Conservation (phyloP, 108 stramenopile species). For the Pseudonitzschia multistriata region DNA sequence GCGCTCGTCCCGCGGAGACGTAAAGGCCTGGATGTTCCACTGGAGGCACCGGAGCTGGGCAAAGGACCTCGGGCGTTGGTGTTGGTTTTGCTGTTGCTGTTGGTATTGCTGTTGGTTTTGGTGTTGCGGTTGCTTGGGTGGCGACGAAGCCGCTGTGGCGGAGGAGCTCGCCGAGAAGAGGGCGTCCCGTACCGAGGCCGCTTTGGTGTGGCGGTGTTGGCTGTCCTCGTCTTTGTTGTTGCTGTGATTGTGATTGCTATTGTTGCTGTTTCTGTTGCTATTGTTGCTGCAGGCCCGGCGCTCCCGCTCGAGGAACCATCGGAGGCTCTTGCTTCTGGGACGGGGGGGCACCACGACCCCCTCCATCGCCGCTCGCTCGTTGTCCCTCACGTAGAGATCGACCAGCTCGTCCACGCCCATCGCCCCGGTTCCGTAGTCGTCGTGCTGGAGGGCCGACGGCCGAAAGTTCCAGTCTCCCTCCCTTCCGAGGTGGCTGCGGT, state of each 20-base stretch:
- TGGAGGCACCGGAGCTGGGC: slow-evolving; percentile 17
- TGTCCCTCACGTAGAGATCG: slow-evolving; percentile 16
- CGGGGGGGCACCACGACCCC: not conserved
- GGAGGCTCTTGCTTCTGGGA: not conserved
- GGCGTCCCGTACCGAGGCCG: not conserved
- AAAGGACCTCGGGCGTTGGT: no score
- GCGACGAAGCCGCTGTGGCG: not conserved
- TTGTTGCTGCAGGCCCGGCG: not conserved
- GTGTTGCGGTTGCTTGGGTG: not conserved
- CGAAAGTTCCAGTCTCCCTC: not conserved
- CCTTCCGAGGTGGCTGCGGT: not conserved
- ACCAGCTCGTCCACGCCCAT: not conserved
- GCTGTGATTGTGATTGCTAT: not conserved
- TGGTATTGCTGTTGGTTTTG: not conserved
- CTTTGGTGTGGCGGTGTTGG: no score
- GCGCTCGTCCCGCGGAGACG: not conserved
- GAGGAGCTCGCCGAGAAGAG: not conserved
- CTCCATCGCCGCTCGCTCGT: slow-evolving; percentile 10
- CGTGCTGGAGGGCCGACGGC: slow-evolving; percentile 12
- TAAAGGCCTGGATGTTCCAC: slow-evolving; percentile 26
- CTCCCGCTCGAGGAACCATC: no score
- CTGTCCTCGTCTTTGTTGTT: no score
- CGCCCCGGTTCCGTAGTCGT: slow-evolving; percentile 1
- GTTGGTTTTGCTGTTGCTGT: not conserved
- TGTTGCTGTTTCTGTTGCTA: not conserved